These are phyloP conservation scores for Penicillium crystallinum DNA, from an alignment of 495 filamentous ascomycete genomes.

Conservation along the genomic window DNA sequence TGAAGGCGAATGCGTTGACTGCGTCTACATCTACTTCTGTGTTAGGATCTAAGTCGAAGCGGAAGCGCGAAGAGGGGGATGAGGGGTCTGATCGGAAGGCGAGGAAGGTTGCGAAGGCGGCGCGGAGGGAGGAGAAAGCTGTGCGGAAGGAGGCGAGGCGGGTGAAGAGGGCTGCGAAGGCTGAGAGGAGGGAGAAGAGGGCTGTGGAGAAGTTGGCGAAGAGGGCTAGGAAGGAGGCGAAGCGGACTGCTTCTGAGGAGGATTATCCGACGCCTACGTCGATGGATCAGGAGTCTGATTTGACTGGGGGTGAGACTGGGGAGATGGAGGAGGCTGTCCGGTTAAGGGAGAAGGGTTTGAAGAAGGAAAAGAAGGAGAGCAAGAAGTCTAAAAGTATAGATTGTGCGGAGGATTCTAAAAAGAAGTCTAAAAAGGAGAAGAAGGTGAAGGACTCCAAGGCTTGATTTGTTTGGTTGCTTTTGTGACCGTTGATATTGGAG, in stretches of 20 bases:
- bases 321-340: conserved; percentile 15
- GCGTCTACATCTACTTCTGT: conserved; percentile 8
- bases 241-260: conserved; percentile 22
- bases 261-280: conserved; percentile 40
- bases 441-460: conserved; percentile 25
- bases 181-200: conserved; percentile 27
- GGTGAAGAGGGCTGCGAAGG: conserved; percentile 22
- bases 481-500: neutral
- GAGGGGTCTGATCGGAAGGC: conserved; percentile 15
- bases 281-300: conserved; percentile 27
- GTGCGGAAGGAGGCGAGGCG: conserved; percentile 36
- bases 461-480: conserved; percentile 5
- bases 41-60: conserved; percentile 19
- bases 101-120: conserved; percentile 16
- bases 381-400: conserved; percentile 33
- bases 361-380: conserved; percentile 22
- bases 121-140: conserved; percentile 29
- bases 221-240: conserved; percentile 27
- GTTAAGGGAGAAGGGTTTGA: conserved; percentile 13
- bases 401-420: conserved; percentile 18
- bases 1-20: conserved; percentile 11
- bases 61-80: conserved; percentile 18
- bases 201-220: conserved; percentile 20
- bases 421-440: conserved; percentile 32
- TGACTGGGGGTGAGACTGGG: conserved; percentile 4